phyloP scores from a whole-genome alignment of 441 rosid species.

The Pelargonium cotyledonis region DNA sequence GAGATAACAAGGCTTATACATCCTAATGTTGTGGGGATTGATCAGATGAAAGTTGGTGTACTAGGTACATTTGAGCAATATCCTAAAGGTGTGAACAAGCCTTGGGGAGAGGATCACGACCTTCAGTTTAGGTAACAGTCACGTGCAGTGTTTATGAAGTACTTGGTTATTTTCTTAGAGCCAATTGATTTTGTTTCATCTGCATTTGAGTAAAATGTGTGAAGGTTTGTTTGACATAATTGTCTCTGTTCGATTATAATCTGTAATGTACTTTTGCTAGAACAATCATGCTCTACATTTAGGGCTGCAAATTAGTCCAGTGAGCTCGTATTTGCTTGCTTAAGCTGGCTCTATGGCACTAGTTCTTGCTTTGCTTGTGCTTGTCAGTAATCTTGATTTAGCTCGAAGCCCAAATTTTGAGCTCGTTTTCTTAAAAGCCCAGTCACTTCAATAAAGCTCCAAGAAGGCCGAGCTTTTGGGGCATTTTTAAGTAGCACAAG shows the following conservation, averaged over 20 bases:
- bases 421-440: no score
- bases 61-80: conserved; percentile 50
- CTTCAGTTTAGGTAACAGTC: conserved; percentile 81
- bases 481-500: no score
- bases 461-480: no score
- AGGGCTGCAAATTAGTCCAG: conserved; percentile 1
- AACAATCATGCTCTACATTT: not conserved
- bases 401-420: no score
- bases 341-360: not conserved
- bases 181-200: conserved; percentile 11
- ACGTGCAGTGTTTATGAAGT: conserved; percentile 22
- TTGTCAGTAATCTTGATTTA: not conserved
- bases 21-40: conserved; percentile 86
- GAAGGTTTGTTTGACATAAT: conserved; percentile 10
- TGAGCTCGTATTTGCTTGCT: not conserved
- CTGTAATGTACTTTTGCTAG: not conserved
- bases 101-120: conserved; percentile 95
- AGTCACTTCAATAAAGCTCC: no score
- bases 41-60: conserved; percentile 61
- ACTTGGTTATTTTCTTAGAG: conserved; percentile 23
- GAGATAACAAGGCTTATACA: conserved; percentile 72
- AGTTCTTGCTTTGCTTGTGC: not conserved
- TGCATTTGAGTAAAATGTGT: conserved; percentile 4
- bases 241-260: not conserved
- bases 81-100: conserved; percentile 58